Evolutionary conservation across 2,329 filamentous ascomycete genomes (phyloP).

Genomic region (Pseudogymnoascus sp.): DNA sequence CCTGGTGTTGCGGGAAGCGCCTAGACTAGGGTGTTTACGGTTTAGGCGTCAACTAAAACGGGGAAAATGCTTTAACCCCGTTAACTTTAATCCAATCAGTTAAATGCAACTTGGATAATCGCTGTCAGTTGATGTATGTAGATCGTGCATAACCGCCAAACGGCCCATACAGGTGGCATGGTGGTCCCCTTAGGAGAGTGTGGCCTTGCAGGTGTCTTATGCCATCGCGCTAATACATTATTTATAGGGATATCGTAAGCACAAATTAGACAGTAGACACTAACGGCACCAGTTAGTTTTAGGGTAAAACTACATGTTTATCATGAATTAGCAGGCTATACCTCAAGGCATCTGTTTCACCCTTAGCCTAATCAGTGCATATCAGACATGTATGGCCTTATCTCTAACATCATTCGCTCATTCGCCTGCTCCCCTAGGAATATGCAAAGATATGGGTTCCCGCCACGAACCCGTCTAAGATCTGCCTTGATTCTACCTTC

Average conservation of each 20-base stretch:
- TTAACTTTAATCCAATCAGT: neutral
- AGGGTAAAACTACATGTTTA: neutral
- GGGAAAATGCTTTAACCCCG: neutral
- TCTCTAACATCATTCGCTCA: neutral
- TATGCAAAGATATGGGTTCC: neutral
- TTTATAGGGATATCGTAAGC: neutral
- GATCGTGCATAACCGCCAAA: neutral
- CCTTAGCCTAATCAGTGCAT: neutral
- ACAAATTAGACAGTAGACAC: neutral
- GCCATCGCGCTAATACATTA: neutral
- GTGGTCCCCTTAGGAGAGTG: neutral
- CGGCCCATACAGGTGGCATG: neutral
- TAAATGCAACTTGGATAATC: neutral
- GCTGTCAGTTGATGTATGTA: too few relatives aligned
- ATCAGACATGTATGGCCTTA: neutral
- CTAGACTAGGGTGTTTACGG: neutral
- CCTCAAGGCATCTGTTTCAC: neutral
- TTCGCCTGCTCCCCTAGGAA: neutral
- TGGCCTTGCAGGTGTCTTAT: neutral
- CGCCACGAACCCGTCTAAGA: neutral
- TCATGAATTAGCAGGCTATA: neutral
- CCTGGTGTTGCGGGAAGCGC: neutral
- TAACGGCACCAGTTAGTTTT: neutral
- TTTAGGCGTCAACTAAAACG: neutral
- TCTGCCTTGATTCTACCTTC: neutral